These are phyloP conservation scores for Arachnomyces sp. DNA, from an alignment of 2,329 filamentous ascomycete species.

Conservation along the genomic window DNA sequence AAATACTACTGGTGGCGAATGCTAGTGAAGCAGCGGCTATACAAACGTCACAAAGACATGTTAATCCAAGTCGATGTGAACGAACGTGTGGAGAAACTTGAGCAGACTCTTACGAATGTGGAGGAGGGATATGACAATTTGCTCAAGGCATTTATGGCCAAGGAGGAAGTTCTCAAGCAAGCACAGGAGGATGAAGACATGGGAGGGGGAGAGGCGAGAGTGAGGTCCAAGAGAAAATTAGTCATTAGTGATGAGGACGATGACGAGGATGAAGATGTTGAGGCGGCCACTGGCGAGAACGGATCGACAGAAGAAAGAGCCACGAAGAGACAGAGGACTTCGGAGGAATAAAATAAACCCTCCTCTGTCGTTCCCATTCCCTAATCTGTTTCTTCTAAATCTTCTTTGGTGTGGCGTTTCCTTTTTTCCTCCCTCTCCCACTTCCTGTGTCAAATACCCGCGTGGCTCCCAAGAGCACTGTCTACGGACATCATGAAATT, in stretches of 20 bases:
- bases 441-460: no score
- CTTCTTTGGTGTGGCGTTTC: no score
- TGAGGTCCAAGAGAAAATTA: constrained; percentile 26
- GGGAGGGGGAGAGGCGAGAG: constrained; percentile 2
- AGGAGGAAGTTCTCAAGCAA: constrained; percentile 23
- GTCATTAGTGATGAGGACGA: constrained; percentile 13
- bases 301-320: neutral
- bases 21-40: constrained; percentile 56
- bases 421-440: no score
- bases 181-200: constrained; percentile 14
- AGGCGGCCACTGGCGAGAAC: neutral
- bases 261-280: neutral
- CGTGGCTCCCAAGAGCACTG: no score
- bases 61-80: constrained; percentile 51
- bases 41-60: constrained; percentile 52
- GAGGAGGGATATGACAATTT: constrained; percentile 53
- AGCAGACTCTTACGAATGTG: constrained; percentile 50
- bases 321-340: constrained; percentile 5
- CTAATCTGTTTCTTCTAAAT: no score
- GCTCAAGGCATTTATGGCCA: constrained; percentile 35
- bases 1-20: constrained; percentile 60
- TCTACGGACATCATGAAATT: no score
- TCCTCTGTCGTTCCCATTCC: no score
- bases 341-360: neutral
- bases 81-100: constrained; percentile 53